Percentiles rank a stretch among this genome's conserved stretches.
phyloP scores from a whole-genome alignment of 768 basidiomycete genomes.

The Rhodocollybia butyracea region DNA sequence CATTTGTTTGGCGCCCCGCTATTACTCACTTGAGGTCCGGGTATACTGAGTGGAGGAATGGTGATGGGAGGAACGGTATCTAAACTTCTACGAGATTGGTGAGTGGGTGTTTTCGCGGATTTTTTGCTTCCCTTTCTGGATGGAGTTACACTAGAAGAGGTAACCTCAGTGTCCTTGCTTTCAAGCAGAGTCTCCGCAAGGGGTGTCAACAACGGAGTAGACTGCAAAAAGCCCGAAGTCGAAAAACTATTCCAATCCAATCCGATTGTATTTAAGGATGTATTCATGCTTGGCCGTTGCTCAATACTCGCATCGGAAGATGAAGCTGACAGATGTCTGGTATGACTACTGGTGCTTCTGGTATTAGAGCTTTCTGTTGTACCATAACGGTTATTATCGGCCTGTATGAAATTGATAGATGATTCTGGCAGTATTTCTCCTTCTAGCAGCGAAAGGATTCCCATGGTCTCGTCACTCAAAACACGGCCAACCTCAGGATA shows the following conservation, averaged over 20 bases:
- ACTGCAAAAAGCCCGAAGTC: constrained; percentile 54
- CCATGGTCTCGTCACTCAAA: constrained; percentile 68
- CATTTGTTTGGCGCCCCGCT: too few relatives aligned
- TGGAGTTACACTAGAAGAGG: constrained; percentile 32
- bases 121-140: constrained; percentile 7
- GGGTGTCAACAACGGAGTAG: constrained; percentile 32
- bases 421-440: constrained; percentile 35
- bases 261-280: constrained; percentile 15
- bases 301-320: not conserved
- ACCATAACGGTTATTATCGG: not conserved
- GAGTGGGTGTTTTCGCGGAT: not conserved
- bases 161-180: constrained; percentile 52
- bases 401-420: constrained; percentile 30
- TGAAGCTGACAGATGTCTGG: not conserved
- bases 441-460: constrained; percentile 24
- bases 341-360: not conserved
- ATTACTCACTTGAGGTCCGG: too few relatives aligned
- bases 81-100: constrained; percentile 10
- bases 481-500: constrained; percentile 44
- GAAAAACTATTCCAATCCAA: constrained; percentile 73
- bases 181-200: constrained; percentile 59
- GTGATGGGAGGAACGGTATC: constrained; percentile 8
- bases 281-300: not conserved
- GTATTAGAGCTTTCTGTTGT: constrained; percentile 19
- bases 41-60: not conserved